A percentile compares a stretch with the other conserved stretches of the same genome.
Evolutionary conservation across 2,329 filamentous ascomycete genomes (phyloP).

Genomic region (Colletotrichum musicola): DNA sequence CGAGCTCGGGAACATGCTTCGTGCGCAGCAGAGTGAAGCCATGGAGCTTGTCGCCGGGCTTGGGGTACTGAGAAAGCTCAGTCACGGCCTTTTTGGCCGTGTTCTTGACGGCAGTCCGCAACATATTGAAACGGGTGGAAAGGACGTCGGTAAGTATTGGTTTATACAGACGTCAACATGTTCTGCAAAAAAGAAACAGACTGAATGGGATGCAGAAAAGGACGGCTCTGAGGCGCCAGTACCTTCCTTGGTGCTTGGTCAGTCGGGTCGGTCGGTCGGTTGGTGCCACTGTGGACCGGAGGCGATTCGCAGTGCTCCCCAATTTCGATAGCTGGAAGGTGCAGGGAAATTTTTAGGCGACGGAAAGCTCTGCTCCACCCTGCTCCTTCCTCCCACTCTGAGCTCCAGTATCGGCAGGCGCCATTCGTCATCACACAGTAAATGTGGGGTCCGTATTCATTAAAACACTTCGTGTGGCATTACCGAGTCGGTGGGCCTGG

Average conservation of each 20-base stretch:
- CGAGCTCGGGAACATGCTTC: constrained; percentile 94
- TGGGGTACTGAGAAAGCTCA: constrained; percentile 80
- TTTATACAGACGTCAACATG: neutral
- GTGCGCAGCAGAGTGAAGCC: constrained; percentile 91
- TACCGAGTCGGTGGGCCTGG: constrained; percentile 22
- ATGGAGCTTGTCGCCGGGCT: constrained; percentile 86
- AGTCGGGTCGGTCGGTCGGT: neutral
- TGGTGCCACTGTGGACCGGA: constrained; percentile 26
- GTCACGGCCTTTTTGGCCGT: constrained; percentile 75
- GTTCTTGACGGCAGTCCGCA: constrained; percentile 62
- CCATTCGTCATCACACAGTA: constrained; percentile 36
- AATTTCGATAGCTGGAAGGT: neutral
- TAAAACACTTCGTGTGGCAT: constrained; percentile 24
- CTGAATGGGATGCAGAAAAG: constrained; percentile 1
- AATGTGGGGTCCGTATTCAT: constrained; percentile 35
- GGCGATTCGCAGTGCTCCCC: constrained; percentile 19
- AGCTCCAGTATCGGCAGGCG: constrained; percentile 2
- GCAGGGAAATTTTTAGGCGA: constrained; percentile 27
- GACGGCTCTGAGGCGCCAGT: neutral
- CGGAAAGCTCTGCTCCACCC: constrained; percentile 14
- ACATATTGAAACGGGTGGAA: constrained; percentile 53
- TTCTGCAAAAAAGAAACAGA: neutral
- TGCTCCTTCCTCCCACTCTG: neutral
- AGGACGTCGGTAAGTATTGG: neutral
- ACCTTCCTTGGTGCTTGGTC: neutral